phyloP scores from a whole-genome alignment of 2,329 filamentous ascomycete species.

The Paecilomyces sp. region DNA sequence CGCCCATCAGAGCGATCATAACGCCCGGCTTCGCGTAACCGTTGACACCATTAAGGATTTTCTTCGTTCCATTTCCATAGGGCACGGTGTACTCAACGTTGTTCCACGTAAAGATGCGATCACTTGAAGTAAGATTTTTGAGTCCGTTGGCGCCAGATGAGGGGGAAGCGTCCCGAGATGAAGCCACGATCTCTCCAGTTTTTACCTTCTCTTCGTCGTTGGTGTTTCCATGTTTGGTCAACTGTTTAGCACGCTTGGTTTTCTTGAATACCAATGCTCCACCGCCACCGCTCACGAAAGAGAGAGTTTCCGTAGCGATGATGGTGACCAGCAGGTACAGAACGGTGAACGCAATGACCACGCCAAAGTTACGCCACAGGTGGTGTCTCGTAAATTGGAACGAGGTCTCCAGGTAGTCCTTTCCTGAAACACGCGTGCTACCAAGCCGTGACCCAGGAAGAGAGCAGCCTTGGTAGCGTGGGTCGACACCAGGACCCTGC shows the following conservation, averaged over 20 bases:
- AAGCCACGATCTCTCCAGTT: constrained; percentile 16
- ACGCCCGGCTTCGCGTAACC: constrained; percentile 75
- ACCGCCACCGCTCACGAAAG: constrained; percentile 55
- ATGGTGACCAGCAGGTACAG: constrained; percentile 68
- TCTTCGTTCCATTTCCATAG: constrained; percentile 54
- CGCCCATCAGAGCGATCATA: constrained; percentile 75
- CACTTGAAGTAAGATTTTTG: constrained; percentile 45
- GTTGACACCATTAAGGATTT: constrained; percentile 61
- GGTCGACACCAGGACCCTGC: constrained; percentile 48
- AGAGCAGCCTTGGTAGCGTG: constrained; percentile 55
- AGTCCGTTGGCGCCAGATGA: constrained; percentile 25
- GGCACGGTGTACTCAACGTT: constrained; percentile 67
- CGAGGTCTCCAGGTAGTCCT: constrained; percentile 46
- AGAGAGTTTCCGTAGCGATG: constrained; percentile 61
- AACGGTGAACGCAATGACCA: constrained; percentile 67
- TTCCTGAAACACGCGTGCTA: constrained; percentile 45
- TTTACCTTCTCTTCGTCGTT: constrained; percentile 54
- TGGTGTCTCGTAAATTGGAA: constrained; percentile 53
- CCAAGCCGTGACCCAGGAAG: constrained; percentile 52
- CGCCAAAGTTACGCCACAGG: constrained; percentile 68
- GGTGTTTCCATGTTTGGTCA: constrained; percentile 36
- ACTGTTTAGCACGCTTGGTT: constrained; percentile 53
- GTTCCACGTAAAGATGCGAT: constrained; percentile 64
- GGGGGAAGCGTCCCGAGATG: constrained; percentile 19
- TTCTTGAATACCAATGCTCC: constrained; percentile 67